Percentiles rank a stretch among this genome's conserved stretches.
Conservation (phyloP, 1,284 basidiomycete species). For the Trichosporon asahii region DNA sequence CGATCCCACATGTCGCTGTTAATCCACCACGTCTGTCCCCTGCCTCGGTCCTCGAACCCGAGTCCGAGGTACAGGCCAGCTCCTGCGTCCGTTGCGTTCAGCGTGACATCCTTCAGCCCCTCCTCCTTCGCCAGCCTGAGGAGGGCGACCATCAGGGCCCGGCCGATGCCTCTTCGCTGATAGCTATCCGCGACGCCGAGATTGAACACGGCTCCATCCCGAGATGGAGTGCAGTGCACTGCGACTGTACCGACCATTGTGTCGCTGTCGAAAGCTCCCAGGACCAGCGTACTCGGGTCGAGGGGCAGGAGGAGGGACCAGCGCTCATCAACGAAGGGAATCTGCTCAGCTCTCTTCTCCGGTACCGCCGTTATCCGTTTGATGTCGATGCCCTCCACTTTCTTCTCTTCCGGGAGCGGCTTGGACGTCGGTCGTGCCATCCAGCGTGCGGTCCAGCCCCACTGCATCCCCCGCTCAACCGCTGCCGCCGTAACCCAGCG, state of each 20-base stretch:
- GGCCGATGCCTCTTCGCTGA: neutral
- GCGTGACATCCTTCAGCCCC: neutral
- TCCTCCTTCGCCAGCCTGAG: neutral
- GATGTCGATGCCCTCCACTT: neutral
- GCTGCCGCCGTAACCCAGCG: neutral
- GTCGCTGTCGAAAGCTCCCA: neutral
- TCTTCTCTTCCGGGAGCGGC: neutral
- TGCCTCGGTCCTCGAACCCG: neutral
- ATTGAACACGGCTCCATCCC: neutral
- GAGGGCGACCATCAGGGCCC: neutral
- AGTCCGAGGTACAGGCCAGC: neutral
- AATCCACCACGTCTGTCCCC: conserved; percentile 8
- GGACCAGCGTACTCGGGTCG: neutral
- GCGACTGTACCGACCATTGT: neutral
- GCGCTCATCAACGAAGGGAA: neutral
- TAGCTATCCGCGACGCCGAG: neutral
- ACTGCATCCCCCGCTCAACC: neutral
- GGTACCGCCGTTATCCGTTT: neutral
- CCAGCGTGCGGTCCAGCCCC: conserved; percentile 9
- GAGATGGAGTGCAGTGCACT: neutral
- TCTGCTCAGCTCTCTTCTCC: neutral
- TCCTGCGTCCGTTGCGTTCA: conserved; percentile 2
- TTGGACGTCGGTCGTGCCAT: neutral
- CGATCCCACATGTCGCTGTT: neutral
- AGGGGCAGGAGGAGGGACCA: neutral